Conservation (phyloP, 2,329 filamentous ascomycete species). For the Hysterium pulicare region DNA sequence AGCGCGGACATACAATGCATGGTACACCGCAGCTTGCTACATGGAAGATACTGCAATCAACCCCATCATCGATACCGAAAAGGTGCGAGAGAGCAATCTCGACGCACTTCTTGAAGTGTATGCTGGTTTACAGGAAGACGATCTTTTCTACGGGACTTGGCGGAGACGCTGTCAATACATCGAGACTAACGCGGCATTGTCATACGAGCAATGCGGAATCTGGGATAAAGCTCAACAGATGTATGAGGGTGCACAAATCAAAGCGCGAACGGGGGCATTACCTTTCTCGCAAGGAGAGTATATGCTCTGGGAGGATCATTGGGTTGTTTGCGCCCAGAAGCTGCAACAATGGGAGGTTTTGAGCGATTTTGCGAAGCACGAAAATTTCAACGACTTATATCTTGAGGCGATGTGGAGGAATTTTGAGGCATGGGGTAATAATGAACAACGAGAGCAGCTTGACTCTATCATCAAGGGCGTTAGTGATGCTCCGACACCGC, state of each 20-base stretch:
- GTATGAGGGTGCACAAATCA: conserved; percentile 96
- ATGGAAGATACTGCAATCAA: conserved; percentile 85
- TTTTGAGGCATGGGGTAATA: conserved; percentile 88
- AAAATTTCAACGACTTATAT: conserved; percentile 95
- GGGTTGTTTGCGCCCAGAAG: conserved; percentile 96
- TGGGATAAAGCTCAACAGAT: conserved; percentile 98
- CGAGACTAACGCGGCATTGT: conserved; percentile 94
- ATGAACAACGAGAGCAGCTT: conserved; percentile 81
- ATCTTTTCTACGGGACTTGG: conserved; percentile 97
- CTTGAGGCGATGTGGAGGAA: conserved; percentile 95
- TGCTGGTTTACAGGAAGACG: conserved; percentile 84
- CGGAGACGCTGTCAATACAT: conserved; percentile 91
- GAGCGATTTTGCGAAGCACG: conserved; percentile 96
- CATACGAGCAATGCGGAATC: conserved; percentile 98
- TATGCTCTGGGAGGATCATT: conserved; percentile 99
- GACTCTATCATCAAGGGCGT: conserved; percentile 94
- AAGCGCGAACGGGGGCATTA: conserved; percentile 91
- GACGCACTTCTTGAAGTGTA: conserved; percentile 96
- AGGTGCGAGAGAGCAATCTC: conserved; percentile 87
- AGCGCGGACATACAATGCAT: conserved; percentile 89
- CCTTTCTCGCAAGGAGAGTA: conserved; percentile 97
- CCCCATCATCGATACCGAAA: conserved; percentile 78
- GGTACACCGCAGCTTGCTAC: conserved; percentile 91
- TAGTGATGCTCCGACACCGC: conserved; percentile 92
- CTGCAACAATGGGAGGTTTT: conserved; percentile 98